phyloP scores from a whole-genome alignment of 305 asterid genomes.

The Fraxinus greggii region DNA sequence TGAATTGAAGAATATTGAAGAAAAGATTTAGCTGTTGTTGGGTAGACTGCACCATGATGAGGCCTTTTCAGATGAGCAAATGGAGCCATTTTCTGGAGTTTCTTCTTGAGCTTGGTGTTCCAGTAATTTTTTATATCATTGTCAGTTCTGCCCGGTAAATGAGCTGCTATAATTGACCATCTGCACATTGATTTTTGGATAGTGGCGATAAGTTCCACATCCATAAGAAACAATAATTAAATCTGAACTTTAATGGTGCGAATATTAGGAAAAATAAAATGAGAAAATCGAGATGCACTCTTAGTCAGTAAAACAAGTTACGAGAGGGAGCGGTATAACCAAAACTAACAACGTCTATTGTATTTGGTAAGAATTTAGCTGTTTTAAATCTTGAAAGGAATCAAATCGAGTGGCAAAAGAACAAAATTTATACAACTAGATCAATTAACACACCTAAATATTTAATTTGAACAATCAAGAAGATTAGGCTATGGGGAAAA shows the following conservation, averaged over 20 bases:
- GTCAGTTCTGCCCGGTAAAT: constrained; percentile 63
- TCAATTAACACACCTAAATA: background rate
- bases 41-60: background rate
- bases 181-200: constrained; percentile 28
- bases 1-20: constrained; percentile 28
- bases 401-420: background rate
- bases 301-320: too few relatives aligned
- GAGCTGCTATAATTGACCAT: constrained; percentile 72
- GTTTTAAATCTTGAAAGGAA: background rate
- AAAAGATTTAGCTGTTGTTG: constrained; percentile 17
- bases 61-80: constrained; percentile 26
- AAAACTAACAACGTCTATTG: background rate
- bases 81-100: constrained; percentile 27
- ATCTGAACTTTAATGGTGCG: too few relatives aligned
- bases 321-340: too few relatives aligned
- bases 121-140: constrained; percentile 68
- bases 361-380: background rate
- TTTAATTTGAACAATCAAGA: background rate
- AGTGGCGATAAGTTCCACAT: background rate
- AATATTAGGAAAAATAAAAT: too few relatives aligned
- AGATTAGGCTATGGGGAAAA: background rate
- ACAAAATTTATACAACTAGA: too few relatives aligned
- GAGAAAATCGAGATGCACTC: too few relatives aligned
- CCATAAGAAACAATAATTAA: background rate
- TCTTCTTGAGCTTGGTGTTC: constrained; percentile 78